phyloP scores from a whole-genome alignment of 2,329 filamentous ascomycete species.

The Ilyonectria robusta region DNA sequence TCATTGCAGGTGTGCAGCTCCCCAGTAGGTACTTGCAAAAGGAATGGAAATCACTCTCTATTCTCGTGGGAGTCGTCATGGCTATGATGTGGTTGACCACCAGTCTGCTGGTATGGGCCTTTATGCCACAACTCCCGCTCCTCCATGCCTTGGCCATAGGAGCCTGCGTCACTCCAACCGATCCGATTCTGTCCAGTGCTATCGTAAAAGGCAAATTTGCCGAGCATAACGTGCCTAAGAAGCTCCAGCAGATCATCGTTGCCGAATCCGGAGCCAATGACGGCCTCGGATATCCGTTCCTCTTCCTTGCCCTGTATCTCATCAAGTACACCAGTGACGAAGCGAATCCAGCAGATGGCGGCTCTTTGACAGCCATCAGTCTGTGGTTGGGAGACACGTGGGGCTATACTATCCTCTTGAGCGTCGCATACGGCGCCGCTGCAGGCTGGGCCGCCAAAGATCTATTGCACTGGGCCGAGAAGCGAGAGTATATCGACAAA shows the following conservation, averaged over 20 bases:
- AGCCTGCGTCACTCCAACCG: constrained; percentile 90
- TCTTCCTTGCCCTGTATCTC: constrained; percentile 87
- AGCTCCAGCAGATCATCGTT: constrained; percentile 84
- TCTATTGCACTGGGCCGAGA: constrained; percentile 86
- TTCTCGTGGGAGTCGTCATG: constrained; percentile 89
- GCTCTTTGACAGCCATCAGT: constrained; percentile 76
- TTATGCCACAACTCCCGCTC: constrained; percentile 80
- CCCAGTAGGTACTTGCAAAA: constrained; percentile 84
- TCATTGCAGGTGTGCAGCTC: constrained; percentile 89
- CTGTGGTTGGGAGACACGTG: constrained; percentile 90
- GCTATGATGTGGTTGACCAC: constrained; percentile 87
- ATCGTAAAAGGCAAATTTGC: constrained; percentile 96
- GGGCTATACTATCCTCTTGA: constrained; percentile 85
- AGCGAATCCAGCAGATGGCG: constrained; percentile 66
- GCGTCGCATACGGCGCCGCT: constrained; percentile 80
- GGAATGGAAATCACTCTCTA: constrained; percentile 82
- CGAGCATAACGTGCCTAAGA: constrained; percentile 89
- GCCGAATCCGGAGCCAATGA: constrained; percentile 91
- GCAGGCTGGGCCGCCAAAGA: constrained; percentile 88
- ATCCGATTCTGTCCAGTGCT: constrained; percentile 88
- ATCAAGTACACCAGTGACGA: constrained; percentile 80
- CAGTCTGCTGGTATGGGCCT: constrained; percentile 80
- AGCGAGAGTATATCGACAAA: constrained; percentile 84
- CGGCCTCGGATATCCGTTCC: constrained; percentile 88
- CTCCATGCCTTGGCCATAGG: constrained; percentile 85